Base-by-base conservation (phyloP, 2,329 filamentous ascomycete species). In the Talaromyces islandicus region DNA sequence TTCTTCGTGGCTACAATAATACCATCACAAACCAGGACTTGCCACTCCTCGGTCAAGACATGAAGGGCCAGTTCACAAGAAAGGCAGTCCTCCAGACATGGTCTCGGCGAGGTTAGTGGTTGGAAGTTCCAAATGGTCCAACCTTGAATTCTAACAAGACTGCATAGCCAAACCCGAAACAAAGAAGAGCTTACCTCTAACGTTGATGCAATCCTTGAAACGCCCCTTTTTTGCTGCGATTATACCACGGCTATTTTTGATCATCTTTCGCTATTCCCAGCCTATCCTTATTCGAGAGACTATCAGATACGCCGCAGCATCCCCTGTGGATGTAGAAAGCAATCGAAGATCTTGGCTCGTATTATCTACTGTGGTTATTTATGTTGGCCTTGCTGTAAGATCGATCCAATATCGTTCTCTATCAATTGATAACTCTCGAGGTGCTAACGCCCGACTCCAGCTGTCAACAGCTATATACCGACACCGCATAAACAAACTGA, bases 321-420 rank as follows among this genome's bases (percentile, higher is more conserved):
- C 58, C 32, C 60, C 64, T 10, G 66, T 68, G 1, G 66, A 67
- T 6, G 71, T n/a, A 51, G 58, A 73, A 41, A 62, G 69, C 17
- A 77, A 75, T 2, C 76, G 76, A 60, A 76, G 73, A 1, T 63
- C 80, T 5, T 75, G 78, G 60, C 76, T 74, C 11, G 76, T 77
- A 17, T 77, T 75, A 57, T 65, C 71, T 19, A 60, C 79, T 5
- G 72, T 78, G 1, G 78, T 78, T 61, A 59, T 69, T 21, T 76
- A 75, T 10, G 66, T 78, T 27, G 77, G 72, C 11, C 73, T 78
- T 62, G 63, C 72, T 68, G 38, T 43, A 35, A 53, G 58, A 19
- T 17, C 32, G 58, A 19, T 17, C 32, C 24, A 19, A 24, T 46
- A n/a, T 24, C 11, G 6, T 7, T n/a, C 21, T 24, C 27, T n/a